Evolutionary conservation across 2,329 filamentous ascomycete species (phyloP), one percentile per base, ranked within the genome.

Genomic region (Aspergillus proliferans): DNA sequence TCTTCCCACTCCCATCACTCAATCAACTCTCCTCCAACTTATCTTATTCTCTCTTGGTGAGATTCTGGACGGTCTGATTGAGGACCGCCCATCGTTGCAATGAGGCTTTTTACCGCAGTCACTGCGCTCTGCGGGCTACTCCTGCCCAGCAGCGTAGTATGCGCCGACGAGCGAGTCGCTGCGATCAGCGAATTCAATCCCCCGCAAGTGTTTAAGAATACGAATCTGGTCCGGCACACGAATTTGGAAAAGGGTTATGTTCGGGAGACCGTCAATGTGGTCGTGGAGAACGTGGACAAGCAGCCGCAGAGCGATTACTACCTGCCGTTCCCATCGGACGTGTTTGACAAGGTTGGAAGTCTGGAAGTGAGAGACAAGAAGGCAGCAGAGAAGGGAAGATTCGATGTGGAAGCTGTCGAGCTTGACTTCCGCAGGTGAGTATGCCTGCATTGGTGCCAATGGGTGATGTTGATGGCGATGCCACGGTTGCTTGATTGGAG

Each of bases 321-420:
- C 70, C 64, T 98, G 47, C 88, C 91, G 3, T 95, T 98, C 66
- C 85, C 88, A 49, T 76, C 84, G 51, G 80, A 85, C 54, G 77
- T 88, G 70, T 81, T 95, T 61, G 80, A 82, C 55, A 84, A 81
- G 56, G 75, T 97, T 54, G 93, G 92, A 56, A 89, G 86, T 36
- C 74, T 98, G 50, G 91, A 97, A 73, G 93, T 91, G 47, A 88
- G 86, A 75, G 89, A 97, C 70, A 93, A 91, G 78, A 95, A 95
- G 71, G 81, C 90, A 56, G 71, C 80, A 33, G 79, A 77, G 47
- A 78, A 82, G 57, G 81, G 79, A 10, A 76, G 80, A 30, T 95
- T 96, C 68, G 70, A 73, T 44, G 83, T 85, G 39, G 84, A 88
- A 57, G 73, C 81, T 47, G 83, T 87, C 14, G 85, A 85, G 59